Base-by-base conservation (phyloP, 2,329 filamentous ascomycete species). In the Neospermospora avenae region DNA sequence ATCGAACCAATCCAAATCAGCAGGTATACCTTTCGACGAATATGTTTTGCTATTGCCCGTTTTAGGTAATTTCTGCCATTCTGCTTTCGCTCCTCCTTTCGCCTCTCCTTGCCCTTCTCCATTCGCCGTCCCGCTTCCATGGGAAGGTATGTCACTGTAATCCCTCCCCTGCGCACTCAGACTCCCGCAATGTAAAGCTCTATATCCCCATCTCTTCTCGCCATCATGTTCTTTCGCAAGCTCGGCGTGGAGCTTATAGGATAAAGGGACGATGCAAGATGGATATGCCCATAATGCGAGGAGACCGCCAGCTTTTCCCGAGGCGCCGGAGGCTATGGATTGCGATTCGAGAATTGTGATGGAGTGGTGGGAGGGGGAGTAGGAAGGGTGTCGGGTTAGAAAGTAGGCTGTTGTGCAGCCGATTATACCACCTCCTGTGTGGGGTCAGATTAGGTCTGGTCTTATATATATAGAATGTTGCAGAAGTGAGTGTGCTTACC, bases 251-350 rank as follows among this genome's bases (percentile, higher is more conserved):
- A 98, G 80, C 51, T 81, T 82, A 75, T 92, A 98, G 60, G 90
- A 96, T 44, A 98, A 78, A 0, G 90, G 90, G 0, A 97, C 93
- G 41, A 98, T 85, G 69, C 84, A 88, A 59, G 79, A 80, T 0
- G 95, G 95, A 71, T 96, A 97, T 0, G 93, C 95, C 92, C 93
- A 98, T 16, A 93, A 79, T 0, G 88, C 95, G 22, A 99, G 81
- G 4, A 99, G 80, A 1, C 95, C 95, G 16, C 95, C 95, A 0
- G 95, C 93, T 77, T 97, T 98, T 42, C 95, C 95, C 8, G 92
- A 96, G 39, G 95, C 93, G 24, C 90, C 93, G n/a, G 91, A 85
- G 6, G 95, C 95, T 65, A 98, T 87, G 46, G 86, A 81, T 3
- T 86, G 86, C 0, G 95, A 92, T 78, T 99, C 95, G 57, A 98